Percentiles rank a stretch among this genome's conserved stretches.
These are phyloP conservation scores for Aureobasidium sp. DNA, from an alignment of 2,329 filamentous ascomycete species.

Conservation along the genomic window DNA sequence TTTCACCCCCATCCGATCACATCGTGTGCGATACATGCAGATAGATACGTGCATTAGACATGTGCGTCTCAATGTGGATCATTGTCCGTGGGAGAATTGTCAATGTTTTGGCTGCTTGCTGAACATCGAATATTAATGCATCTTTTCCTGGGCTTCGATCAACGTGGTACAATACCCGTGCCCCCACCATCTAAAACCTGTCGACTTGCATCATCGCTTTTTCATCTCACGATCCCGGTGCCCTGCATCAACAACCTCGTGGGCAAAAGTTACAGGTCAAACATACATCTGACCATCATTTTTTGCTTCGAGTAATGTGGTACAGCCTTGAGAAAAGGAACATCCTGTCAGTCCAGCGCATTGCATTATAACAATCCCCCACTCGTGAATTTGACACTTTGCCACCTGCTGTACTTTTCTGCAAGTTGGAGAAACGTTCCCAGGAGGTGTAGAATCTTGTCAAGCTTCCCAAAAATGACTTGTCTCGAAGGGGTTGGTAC, in stretches of 20 bases:
- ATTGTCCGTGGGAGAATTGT: too few relatives aligned
- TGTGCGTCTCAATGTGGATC: neutral
- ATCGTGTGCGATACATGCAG: too few relatives aligned
- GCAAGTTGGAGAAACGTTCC: neutral
- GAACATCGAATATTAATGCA: too few relatives aligned
- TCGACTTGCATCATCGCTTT: too few relatives aligned
- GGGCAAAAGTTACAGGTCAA: neutral
- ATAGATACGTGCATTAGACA: too few relatives aligned
- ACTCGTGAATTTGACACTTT: neutral
- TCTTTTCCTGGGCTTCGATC: too few relatives aligned
- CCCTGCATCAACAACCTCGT: neutral
- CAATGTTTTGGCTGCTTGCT: too few relatives aligned
- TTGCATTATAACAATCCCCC: neutral
- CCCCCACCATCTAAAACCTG: too few relatives aligned
- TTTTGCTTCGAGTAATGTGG: neutral
- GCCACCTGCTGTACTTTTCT: neutral
- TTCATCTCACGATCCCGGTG: too few relatives aligned
- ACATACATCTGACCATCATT: neutral
- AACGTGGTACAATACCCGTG: too few relatives aligned
- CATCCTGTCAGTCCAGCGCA: neutral
- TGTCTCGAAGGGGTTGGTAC: too few relatives aligned
- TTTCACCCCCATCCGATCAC: neutral
- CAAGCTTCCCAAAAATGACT: neutral
- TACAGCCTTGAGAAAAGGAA: neutral
- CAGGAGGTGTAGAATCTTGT: neutral